Evolutionary conservation across 352 stramenopile species (phyloP).

Genomic region (Elongisporangium undulatum): DNA sequence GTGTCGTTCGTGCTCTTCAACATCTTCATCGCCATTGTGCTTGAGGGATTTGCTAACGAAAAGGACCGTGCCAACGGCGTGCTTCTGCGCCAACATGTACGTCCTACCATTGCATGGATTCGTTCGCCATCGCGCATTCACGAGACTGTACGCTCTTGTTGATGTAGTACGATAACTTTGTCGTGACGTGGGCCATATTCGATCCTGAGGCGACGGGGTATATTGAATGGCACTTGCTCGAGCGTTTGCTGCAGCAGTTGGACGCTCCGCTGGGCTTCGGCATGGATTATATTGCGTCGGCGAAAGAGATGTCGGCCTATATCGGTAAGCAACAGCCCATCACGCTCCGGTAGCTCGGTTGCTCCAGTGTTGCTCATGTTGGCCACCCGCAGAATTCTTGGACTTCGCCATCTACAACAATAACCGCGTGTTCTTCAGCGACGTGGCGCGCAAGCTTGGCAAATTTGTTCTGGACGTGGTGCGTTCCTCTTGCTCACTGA

Average conservation of each 20-base stretch:
- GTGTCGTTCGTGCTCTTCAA: constrained; percentile 85
- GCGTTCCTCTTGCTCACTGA: constrained; percentile 11
- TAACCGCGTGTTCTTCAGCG: constrained; percentile 59
- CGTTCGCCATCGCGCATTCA: constrained; percentile 18
- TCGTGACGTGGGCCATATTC: constrained; percentile 44
- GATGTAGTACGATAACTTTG: constrained; percentile 60
- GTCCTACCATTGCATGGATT: neutral
- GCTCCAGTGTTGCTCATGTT: neutral
- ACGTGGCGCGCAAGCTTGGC: constrained; percentile 43
- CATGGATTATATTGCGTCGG: constrained; percentile 26
- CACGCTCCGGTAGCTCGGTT: neutral
- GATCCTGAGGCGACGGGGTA: constrained; percentile 76
- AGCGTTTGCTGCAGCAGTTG: constrained; percentile 59
- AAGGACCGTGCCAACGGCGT: constrained; percentile 56
- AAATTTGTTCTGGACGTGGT: constrained; percentile 62
- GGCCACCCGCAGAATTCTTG: constrained; percentile 23
- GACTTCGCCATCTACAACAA: constrained; percentile 43
- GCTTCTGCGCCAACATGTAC: constrained; percentile 35
- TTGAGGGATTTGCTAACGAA: constrained; percentile 78
- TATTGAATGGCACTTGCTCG: constrained; percentile 61
- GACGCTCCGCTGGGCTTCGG: constrained; percentile 66
- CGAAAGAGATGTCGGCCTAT: constrained; percentile 47
- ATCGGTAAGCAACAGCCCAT: constrained; percentile 40
- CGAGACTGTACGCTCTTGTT: constrained; percentile 14
- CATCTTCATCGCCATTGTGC: constrained; percentile 86